A percentile compares a stretch with the other conserved stretches of the same genome.
Evolutionary conservation across 805 yeast genomes (phyloP).

Genomic region (Metschnikowia lachancei): DNA sequence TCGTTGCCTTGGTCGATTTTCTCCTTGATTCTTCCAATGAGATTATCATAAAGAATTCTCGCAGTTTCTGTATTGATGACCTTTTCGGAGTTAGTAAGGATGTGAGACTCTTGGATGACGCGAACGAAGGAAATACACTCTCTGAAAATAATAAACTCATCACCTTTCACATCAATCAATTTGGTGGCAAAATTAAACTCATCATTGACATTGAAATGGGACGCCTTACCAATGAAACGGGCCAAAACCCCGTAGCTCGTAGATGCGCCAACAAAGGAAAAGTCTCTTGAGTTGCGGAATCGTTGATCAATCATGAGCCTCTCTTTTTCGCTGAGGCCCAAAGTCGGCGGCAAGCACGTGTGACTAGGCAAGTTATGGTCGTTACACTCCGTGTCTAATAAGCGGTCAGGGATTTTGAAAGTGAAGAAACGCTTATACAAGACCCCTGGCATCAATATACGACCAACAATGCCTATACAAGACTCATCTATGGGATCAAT

Average conservation of each 20-base stretch:
- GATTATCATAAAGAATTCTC: constrained; percentile 18
- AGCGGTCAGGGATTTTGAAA: constrained; percentile 36
- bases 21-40: constrained; percentile 29
- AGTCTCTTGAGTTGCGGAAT: constrained; percentile 25
- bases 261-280: constrained; percentile 32
- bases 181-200: constrained; percentile 34
- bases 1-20: constrained; percentile 28
- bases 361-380: constrained; percentile 32
- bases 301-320: not conserved
- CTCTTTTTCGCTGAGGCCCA: constrained; percentile 28
- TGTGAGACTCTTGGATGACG: constrained; percentile 25
- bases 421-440: constrained; percentile 41
- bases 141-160: constrained; percentile 40
- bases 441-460: constrained; percentile 22
- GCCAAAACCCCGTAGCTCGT: constrained; percentile 38
- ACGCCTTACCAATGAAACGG: constrained; percentile 40
- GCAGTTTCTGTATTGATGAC: constrained; percentile 12
- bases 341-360: constrained; percentile 36
- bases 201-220: constrained; percentile 30
- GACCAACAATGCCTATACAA: constrained; percentile 19
- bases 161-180: constrained; percentile 33
- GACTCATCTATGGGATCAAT: constrained; percentile 32
- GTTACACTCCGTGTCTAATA: constrained; percentile 39
- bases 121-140: constrained; percentile 27
- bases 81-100: constrained; percentile 18